Percentiles rank a stretch among this genome's conserved stretches.
phyloP scores from a whole-genome alignment of 176 grass and related monocot species.

The Ananas comosus region DNA sequence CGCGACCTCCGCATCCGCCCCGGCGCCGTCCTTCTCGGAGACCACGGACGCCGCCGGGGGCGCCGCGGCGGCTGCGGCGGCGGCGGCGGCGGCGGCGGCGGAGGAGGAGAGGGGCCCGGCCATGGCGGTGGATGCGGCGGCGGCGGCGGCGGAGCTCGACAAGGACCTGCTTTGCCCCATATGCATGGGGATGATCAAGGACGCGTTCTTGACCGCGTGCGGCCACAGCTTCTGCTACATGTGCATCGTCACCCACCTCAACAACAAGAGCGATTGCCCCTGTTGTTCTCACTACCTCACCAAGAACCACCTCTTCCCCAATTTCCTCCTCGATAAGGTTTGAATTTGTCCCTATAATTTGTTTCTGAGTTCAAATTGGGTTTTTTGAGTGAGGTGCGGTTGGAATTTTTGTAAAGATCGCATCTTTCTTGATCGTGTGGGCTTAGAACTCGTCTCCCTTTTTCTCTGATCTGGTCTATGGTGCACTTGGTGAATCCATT shows the following conservation, averaged over 20 bases:
- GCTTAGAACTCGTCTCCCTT: too few species aligned
- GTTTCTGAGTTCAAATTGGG: neutral
- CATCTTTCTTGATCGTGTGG: too few species aligned
- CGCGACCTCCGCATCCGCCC: neutral
- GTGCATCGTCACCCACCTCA: conserved; percentile 97
- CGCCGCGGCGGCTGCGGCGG: conserved; percentile 3
- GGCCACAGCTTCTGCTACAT: conserved; percentile 99
- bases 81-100: conserved; percentile 8
- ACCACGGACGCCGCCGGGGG: conserved; percentile 22
- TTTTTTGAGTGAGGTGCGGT: too few species aligned
- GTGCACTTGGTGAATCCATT: too few species aligned
- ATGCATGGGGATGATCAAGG: conserved; percentile 98
- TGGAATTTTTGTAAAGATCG: too few species aligned
- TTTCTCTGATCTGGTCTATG: too few species aligned
- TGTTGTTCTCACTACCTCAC: conserved; percentile 83
- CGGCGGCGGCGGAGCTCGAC: conserved; percentile 24
- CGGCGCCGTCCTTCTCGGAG: conserved; percentile 28
- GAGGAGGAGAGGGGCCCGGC: neutral
- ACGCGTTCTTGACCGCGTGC: conserved; percentile 89
- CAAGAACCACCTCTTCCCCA: conserved; percentile 89
- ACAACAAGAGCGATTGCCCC: conserved; percentile 82
- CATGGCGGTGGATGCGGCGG: neutral
- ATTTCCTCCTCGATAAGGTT: conserved; percentile 97
- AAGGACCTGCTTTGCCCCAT: conserved; percentile 95
- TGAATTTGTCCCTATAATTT: neutral